A percentile compares a stretch with the other conserved stretches of the same genome.
Evolutionary conservation across 768 basidiomycete species (phyloP).

Genomic region (Amanita pallidorosea): DNA sequence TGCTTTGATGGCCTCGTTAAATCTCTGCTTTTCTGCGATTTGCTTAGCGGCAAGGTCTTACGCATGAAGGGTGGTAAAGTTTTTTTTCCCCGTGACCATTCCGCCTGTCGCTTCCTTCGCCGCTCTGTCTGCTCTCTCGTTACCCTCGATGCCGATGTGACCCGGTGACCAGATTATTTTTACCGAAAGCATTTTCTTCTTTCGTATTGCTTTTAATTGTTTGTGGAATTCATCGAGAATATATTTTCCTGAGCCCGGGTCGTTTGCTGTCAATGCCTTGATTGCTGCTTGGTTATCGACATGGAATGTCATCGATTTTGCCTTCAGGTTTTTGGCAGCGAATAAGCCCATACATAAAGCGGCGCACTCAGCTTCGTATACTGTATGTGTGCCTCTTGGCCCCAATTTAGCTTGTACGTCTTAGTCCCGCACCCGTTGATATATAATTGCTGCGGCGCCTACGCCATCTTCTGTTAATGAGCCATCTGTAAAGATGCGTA

Average conservation of each 20-base stretch:
- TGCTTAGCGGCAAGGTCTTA: no score
- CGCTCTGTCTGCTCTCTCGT: neutral
- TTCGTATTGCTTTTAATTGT: neutral
- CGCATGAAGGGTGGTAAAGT: no score
- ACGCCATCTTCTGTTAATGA: neutral
- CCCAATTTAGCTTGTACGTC: neutral
- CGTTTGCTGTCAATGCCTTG: neutral
- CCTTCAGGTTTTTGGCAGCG: neutral
- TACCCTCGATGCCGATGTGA: neutral
- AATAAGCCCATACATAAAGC: neutral
- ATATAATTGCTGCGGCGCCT: neutral
- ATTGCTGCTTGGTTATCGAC: neutral
- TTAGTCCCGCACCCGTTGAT: neutral
- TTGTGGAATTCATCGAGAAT: neutral
- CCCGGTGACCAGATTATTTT: neutral
- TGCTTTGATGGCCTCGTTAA: no score
- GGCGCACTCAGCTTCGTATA: neutral
- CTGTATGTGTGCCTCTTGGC: neutral
- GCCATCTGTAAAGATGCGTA: neutral
- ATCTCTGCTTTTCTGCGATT: no score
- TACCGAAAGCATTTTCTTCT: no score
- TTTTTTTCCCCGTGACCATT: no score
- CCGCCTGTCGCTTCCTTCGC: neutral
- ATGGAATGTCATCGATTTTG: neutral
- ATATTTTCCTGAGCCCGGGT: neutral